Evolutionary conservation across 1,284 basidiomycete species (phyloP).

Genomic region (Trichosporon sp.): DNA sequence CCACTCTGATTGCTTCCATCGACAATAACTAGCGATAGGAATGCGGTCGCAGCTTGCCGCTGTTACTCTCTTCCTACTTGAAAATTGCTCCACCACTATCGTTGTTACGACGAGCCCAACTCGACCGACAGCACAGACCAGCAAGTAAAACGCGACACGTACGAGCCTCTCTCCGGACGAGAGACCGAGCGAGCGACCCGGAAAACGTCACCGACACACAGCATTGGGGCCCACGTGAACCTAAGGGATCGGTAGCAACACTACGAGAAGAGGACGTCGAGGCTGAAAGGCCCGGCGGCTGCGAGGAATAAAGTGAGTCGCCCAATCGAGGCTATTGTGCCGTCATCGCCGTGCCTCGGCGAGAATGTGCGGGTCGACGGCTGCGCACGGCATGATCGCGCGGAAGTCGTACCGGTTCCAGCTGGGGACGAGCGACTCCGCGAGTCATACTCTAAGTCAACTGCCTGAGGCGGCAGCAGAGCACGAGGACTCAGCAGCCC

Average conservation of each 20-base stretch:
- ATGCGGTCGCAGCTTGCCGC: not conserved
- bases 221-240: not conserved
- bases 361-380: not conserved
- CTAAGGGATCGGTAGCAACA: not conserved
- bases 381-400: not conserved
- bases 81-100: not conserved
- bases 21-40: not conserved
- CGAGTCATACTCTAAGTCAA: too few species aligned
- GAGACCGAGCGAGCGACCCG: not conserved
- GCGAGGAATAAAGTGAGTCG: not conserved
- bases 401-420: not conserved
- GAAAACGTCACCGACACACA: not conserved
- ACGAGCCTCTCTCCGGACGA: not conserved
- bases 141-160: not conserved
- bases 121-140: not conserved
- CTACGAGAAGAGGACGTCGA: too few species aligned
- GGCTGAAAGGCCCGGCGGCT: too few species aligned
- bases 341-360: not conserved
- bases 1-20: not conserved
- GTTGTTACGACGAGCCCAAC: not conserved
- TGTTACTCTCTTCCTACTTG: not conserved
- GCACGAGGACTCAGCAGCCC: not conserved
- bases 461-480: too few species aligned
- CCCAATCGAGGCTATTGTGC: not conserved
- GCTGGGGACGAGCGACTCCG: not conserved